Conservation (phyloP, 495 filamentous ascomycete genomes). For the Hyaloscypha variabilis region DNA sequence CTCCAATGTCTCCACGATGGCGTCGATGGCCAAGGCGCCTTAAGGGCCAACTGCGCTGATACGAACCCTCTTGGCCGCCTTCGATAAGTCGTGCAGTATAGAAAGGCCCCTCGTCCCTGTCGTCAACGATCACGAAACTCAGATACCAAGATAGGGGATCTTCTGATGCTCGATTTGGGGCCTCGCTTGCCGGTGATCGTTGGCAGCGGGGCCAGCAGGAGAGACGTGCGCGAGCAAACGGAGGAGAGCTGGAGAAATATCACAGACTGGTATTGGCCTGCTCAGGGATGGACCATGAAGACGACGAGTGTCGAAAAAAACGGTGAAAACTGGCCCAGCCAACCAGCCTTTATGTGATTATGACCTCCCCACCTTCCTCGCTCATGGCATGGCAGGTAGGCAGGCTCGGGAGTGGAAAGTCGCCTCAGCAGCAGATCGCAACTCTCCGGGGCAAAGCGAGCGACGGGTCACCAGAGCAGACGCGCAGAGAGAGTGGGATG, state of each 20-base stretch:
- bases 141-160: constrained; percentile 5
- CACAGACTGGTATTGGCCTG: background rate
- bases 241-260: constrained; percentile 15
- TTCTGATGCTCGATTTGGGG: background rate
- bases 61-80: background rate
- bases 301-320: background rate
- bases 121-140: constrained; percentile 8
- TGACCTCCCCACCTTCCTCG: background rate
- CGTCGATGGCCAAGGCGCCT: background rate
- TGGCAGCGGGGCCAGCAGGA: constrained; percentile 13
- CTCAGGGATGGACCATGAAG: constrained; percentile 21
- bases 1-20: background rate
- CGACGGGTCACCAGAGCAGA: background rate
- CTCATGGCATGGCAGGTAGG: background rate
- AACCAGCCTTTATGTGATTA: constrained; percentile 4
- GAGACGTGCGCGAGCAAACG: constrained; percentile 27
- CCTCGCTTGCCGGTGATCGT: constrained; percentile 2
- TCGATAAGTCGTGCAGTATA: background rate
- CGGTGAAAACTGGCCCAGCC: constrained; percentile 18
- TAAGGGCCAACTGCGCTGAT: background rate
- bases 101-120: constrained; percentile 9
- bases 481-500: background rate
- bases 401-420: background rate
- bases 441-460: background rate
- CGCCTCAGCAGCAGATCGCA: background rate